Evolutionary conservation across 148 eudicot species (phyloP), one percentile per base, ranked within the genome.

Genomic region (Simmondsia chinensis): DNA sequence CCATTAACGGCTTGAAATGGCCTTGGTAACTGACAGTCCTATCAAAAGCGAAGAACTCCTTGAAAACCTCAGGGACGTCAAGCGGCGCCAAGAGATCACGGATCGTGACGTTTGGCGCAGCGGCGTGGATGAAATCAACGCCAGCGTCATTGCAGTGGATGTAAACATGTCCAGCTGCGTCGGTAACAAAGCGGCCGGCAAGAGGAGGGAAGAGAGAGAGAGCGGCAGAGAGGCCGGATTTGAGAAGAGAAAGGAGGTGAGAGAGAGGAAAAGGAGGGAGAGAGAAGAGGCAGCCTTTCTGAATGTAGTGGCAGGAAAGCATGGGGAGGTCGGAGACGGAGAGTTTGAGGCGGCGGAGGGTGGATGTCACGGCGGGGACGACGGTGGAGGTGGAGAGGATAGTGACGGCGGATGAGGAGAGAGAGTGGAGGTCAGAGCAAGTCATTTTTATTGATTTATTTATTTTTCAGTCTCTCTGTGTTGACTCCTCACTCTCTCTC

Each of bases 261-360:
- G 43, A 1, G 4, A 43, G 8, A 12, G 66, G 27, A 28, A 44
- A 10, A 0, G 56, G 69, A 0, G 78, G 80, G 28, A 39, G 54
- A 1, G 80, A 52, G 53, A 78, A 76, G 13, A 86, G 66, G 32
- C 61, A 20, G 44, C 95, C 95, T 18, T 86, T 81, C 38, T 86
- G 95, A 38, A 86, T 86, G 76, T 86, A 86, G 17, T 86, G 91
- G 31, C 95, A 86, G 4, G 95, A 77, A 9, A 86, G 69, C 95
- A 86, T 86, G 0, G 89, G 86, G 6, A 85, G 74, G 64, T 84
- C 89, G 3, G 95, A 85, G 20, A 63, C 82, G 0, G 95, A 86
- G 46, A 86, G 79, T 11, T 63, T 60, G 0, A 86, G 62, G 52
- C 61, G 48, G 0, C 13, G 37, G 8, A 57, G 9, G 4, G 80